phyloP scores from a whole-genome alignment of 2,329 filamentous ascomycete genomes.

The Aureobasidium sp. region DNA sequence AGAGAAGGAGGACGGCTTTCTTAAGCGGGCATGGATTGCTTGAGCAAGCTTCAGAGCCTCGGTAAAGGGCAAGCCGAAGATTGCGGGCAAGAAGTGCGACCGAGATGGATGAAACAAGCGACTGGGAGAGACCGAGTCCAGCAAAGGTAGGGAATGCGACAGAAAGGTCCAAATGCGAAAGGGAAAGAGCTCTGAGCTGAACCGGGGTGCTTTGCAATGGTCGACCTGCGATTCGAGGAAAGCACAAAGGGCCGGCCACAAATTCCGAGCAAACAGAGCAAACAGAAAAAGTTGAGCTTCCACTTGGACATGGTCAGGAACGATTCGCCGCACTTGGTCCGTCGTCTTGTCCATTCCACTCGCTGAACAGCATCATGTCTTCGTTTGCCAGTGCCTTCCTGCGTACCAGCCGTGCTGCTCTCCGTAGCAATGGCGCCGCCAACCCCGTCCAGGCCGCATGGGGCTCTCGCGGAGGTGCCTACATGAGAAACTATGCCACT shows the following conservation, averaged over 20 bases:
- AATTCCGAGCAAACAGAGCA: slow-evolving; percentile 7
- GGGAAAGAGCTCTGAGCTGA: neutral
- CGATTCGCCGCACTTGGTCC: slow-evolving; percentile 2
- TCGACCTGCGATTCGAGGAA: slow-evolving; percentile 1
- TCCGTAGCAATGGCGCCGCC: slow-evolving; percentile 57
- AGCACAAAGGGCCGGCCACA: neutral
- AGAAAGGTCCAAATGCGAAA: neutral
- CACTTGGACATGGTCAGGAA: neutral
- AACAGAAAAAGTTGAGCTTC: slow-evolving; percentile 11
- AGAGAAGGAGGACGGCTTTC: neutral
- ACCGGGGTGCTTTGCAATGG: neutral
- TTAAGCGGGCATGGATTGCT: slow-evolving; percentile 9
- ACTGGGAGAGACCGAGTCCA: neutral
- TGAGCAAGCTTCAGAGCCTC: slow-evolving; percentile 12
- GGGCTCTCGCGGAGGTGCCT: slow-evolving; percentile 53
- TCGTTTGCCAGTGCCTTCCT: slow-evolving; percentile 73
- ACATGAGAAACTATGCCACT: slow-evolving; percentile 53
- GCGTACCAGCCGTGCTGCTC: slow-evolving; percentile 69
- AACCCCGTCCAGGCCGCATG: slow-evolving; percentile 70
- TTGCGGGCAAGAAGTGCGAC: neutral
- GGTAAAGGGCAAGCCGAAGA: slow-evolving; percentile 6
- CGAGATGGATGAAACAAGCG: neutral
- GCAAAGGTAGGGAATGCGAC: neutral
- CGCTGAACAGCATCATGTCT: slow-evolving; percentile 56
- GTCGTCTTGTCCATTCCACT: slow-evolving; percentile 17